Evolutionary conservation across 2,329 filamentous ascomycete genomes (phyloP), one percentile per base, ranked within the genome.

Genomic region (Venturia carpophila): DNA sequence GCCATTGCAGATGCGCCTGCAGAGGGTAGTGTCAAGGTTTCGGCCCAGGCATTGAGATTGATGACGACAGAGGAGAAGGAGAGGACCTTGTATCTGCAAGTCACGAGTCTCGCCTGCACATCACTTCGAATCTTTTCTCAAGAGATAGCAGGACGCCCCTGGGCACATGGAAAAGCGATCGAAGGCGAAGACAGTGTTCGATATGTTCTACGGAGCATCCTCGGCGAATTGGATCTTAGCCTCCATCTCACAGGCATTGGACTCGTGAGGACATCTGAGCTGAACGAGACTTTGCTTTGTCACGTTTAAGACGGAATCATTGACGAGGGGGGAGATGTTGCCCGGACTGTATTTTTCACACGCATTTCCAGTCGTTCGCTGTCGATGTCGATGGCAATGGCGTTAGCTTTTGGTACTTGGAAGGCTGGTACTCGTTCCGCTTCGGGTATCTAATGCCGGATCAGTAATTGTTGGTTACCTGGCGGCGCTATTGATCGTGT

Each of bases 291-390:
- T 11, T 24, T 49, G 19, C 45, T 49, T 49, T n/a, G 21, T 24
- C 7, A 21, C 4, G 45, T 49, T 5, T 24, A 24, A n/a, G n/a
- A 9, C 13, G 7, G 4, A 49, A 24, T 5, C 4, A 17, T 11
- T 5, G 37, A 39, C 5, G 6, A 39, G 37, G 37, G 37, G 6
- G 6, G 37, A 39, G 37, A 39, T 6, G 37, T 11, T 6, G 6
- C 6, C 37, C 11, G 11, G 37, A 39, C 37, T 39, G 37, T 39
- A 39, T 15, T 49, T 15, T 27, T 55, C 52, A 58, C 7, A 37
- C n/a, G n/a, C 60, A 62, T 27, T 27, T 62, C 60, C 60, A 62
- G 3, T 62, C 60, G 15, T 62, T 37, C 19, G 60, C 37, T 15
- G 11, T 62, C 60, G 60, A 62, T 7, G 37, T 10, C 15, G 37